Evolutionary conservation across 2,329 filamentous ascomycete species (phyloP).

Genomic region (Clarireedia homoeocarpa): DNA sequence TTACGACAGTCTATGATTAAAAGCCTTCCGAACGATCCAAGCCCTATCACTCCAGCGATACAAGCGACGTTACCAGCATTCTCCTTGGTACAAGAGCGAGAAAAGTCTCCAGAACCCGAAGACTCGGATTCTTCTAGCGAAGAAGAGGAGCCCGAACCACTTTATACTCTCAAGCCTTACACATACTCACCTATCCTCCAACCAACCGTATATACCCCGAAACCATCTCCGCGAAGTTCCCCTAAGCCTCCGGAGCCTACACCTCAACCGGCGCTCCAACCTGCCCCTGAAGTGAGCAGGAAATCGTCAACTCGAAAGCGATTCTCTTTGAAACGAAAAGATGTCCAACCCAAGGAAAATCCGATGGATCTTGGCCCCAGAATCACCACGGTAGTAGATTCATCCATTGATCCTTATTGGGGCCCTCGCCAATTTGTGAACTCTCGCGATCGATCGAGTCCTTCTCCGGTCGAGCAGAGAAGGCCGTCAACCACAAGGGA

Average conservation of each 20-base stretch:
- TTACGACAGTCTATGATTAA: constrained; percentile 25
- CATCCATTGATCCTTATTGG: constrained; percentile 4
- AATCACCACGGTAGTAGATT: constrained; percentile 10
- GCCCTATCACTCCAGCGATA: constrained; percentile 26
- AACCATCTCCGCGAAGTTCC: neutral
- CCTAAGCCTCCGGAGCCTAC: neutral
- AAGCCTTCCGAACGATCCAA: constrained; percentile 23
- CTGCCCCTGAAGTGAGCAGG: constrained; percentile 17
- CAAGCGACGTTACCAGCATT: constrained; percentile 24
- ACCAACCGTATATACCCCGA: constrained; percentile 12
- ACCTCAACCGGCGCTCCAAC: neutral
- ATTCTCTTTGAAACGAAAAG: constrained; percentile 25
- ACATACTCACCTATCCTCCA: constrained; percentile 27
- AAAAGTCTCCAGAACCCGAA: constrained; percentile 19
- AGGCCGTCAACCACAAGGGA: neutral
- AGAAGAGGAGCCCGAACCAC: constrained; percentile 16
- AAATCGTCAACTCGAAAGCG: constrained; percentile 24
- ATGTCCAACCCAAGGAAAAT: constrained; percentile 12
- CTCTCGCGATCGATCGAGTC: neutral
- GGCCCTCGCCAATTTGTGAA: constrained; percentile 12
- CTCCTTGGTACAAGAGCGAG: constrained; percentile 24
- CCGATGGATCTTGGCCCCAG: neutral
- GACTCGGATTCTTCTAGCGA: neutral
- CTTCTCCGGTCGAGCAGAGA: neutral
- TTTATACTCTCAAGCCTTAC: constrained; percentile 27